Percentiles rank a stretch among this genome's conserved stretches.
Conservation (phyloP, 495 filamentous ascomycete genomes). For the Tuber brumale region DNA sequence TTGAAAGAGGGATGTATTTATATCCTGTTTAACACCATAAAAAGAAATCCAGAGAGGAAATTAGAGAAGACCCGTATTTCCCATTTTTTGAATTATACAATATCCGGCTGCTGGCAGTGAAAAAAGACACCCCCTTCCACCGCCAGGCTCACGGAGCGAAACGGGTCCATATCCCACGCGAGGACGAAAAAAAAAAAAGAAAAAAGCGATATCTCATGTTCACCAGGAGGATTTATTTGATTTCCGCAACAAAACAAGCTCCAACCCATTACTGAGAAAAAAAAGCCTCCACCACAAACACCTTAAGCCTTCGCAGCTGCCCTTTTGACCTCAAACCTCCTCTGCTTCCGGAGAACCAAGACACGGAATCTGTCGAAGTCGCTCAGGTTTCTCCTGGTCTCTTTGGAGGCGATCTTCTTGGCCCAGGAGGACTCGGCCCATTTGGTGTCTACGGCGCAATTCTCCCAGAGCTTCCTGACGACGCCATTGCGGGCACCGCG, state of each 20-base stretch:
- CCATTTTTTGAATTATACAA: slow-evolving; percentile 29
- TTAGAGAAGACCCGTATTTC: slow-evolving; percentile 32
- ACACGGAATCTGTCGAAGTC: slow-evolving; percentile 99
- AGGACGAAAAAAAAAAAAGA: slow-evolving; percentile 15
- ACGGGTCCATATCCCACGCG: slow-evolving; percentile 1
- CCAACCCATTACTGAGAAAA: background rate
- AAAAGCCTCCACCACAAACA: slow-evolving; percentile 1
- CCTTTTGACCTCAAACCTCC: slow-evolving; percentile 93
- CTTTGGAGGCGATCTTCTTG: slow-evolving; percentile 72
- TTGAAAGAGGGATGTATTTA: background rate
- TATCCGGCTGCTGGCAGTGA: slow-evolving; percentile 6
- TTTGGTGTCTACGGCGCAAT: slow-evolving; percentile 78
- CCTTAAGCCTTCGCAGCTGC: slow-evolving; percentile 64
- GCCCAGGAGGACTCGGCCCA: slow-evolving; percentile 84
- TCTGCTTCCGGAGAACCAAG: slow-evolving; percentile 94
- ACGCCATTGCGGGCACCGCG: slow-evolving; percentile 74
- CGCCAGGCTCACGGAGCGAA: slow-evolving; percentile 16
- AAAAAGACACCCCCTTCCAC: slow-evolving; percentile 1
- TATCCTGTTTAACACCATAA: slow-evolving; percentile 2
- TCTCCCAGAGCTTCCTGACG: slow-evolving; percentile 79
- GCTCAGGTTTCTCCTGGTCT: slow-evolving; percentile 81
- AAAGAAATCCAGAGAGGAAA: background rate
- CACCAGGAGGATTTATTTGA: slow-evolving; percentile 26
- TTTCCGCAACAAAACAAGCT: slow-evolving; percentile 22
- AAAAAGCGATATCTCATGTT: slow-evolving; percentile 13